A percentile compares a stretch with the other conserved stretches of the same genome.
These are phyloP conservation scores for Trapa incisa DNA, from an alignment of 345 rosid species.

Conservation along the genomic window DNA sequence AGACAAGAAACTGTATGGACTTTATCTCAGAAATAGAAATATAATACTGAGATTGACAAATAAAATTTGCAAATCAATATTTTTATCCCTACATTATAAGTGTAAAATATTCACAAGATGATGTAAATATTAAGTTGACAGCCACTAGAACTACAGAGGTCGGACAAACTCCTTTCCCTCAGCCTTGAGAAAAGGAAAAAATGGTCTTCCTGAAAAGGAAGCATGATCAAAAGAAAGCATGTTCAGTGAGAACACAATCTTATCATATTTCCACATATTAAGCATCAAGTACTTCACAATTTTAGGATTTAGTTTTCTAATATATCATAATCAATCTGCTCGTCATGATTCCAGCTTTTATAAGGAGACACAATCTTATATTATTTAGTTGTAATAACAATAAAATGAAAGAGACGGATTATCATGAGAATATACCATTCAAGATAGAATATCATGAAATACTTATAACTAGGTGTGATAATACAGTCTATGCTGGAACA, in stretches of 20 bases:
- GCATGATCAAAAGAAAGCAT: neutral
- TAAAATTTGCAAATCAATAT: neutral
- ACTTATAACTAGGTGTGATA: neutral
- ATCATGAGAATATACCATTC: neutral
- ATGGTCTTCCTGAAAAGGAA: neutral
- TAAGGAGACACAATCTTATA: neutral
- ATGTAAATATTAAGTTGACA: neutral
- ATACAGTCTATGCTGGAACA: constrained; percentile 17
- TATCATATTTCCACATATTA: neutral
- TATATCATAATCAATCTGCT: neutral
- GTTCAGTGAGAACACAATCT: neutral
- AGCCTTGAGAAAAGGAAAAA: neutral
- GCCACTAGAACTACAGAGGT: neutral
- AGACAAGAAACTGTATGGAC: neutral
- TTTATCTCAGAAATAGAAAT: neutral
- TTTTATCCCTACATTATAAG: neutral
- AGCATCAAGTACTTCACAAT: neutral
- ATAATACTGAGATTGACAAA: neutral
- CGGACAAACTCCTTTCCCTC: neutral
- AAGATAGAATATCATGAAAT: neutral
- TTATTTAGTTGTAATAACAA: neutral
- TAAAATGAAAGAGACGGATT: neutral
- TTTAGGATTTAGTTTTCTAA: neutral
- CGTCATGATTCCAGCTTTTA: neutral
- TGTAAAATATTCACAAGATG: neutral